phyloP scores from a whole-genome alignment of 1,284 basidiomycete species.

The Singerocomus inundabilis region DNA sequence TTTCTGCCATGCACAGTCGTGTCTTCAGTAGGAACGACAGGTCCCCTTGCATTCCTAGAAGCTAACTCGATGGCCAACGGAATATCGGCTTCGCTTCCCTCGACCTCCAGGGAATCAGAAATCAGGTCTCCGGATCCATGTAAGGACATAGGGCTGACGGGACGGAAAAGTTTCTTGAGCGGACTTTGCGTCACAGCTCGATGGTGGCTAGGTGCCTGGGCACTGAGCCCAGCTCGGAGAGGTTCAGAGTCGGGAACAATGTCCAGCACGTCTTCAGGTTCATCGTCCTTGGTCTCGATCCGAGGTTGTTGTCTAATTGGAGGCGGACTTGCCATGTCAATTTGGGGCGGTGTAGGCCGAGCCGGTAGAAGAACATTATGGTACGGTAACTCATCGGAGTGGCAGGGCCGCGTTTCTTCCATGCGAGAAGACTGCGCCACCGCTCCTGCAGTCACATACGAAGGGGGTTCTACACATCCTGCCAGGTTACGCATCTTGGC shows the following conservation, averaged over 20 bases:
- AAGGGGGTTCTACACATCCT: conserved; percentile 22
- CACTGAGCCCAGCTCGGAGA: conserved; percentile 18
- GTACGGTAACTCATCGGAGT: neutral
- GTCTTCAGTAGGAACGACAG: conserved; percentile 9
- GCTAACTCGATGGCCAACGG: conserved; percentile 38
- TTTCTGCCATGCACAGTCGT: conserved; percentile 4
- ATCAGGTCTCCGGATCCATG: conserved; percentile 30
- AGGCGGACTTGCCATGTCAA: neutral
- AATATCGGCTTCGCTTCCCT: conserved; percentile 36
- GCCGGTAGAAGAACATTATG: neutral
- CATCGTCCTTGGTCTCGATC: conserved; percentile 5
- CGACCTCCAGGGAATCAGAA: conserved; percentile 32
- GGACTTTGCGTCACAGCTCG: conserved; percentile 11
- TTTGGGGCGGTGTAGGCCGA: conserved; percentile 3
- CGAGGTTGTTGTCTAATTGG: neutral
- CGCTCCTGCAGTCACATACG: conserved; percentile 6
- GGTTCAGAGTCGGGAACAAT: conserved; percentile 61
- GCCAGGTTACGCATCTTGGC: conserved; percentile 26
- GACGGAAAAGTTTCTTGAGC: conserved; percentile 16
- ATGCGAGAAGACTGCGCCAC: conserved; percentile 26
- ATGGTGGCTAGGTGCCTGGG: conserved; percentile 6
- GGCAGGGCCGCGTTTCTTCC: conserved; percentile 19
- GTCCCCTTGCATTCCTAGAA: conserved; percentile 12
- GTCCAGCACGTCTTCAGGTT: conserved; percentile 35
- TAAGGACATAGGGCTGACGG: conserved; percentile 29